Percentiles rank a stretch among this genome's conserved stretches.
Conservation (phyloP, 1,284 basidiomycete genomes). For the Heliocybe sulcata region DNA sequence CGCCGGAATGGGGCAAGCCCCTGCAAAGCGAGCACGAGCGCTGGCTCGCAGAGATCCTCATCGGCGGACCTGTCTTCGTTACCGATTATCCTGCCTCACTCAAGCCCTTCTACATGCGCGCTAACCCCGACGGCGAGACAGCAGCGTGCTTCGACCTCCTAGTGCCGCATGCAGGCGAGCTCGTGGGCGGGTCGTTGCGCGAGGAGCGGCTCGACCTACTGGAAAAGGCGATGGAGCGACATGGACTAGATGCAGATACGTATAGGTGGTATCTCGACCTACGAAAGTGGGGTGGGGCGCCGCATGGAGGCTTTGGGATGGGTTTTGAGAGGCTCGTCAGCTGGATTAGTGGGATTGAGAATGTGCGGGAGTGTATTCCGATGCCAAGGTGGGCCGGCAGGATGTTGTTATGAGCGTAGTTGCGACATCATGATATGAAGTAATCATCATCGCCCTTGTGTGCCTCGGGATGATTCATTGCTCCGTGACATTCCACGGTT, state of each 20-base stretch:
- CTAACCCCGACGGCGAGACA: conserved; percentile 47
- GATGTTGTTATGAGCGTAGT: conserved; percentile 46
- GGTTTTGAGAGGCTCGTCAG: conserved; percentile 86
- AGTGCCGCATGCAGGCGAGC: conserved; percentile 83
- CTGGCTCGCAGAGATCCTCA: conserved; percentile 71
- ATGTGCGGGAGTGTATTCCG: conserved; percentile 83
- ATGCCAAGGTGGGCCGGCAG: conserved; percentile 87
- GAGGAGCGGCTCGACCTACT: conserved; percentile 74
- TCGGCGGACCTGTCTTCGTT: conserved; percentile 81
- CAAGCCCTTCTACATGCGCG: conserved; percentile 98
- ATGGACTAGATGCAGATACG: conserved; percentile 43
- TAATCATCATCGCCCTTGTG: too few species aligned
- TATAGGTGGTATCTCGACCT: conserved; percentile 87
- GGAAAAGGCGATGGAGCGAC: conserved; percentile 38
- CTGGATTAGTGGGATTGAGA: conserved; percentile 79
- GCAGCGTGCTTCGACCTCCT: conserved; percentile 95
- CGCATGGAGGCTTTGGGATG: conserved; percentile 90
- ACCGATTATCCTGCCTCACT: conserved; percentile 78
- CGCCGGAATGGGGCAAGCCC: conserved; percentile 63
- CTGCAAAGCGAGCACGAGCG: conserved; percentile 91
- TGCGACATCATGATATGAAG: too few species aligned
- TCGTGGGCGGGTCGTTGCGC: conserved; percentile 87
- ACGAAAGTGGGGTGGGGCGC: conserved; percentile 72
- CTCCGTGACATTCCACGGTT: too few species aligned
- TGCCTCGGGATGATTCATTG: too few species aligned